Evolutionary conservation across 306 rosid species (phyloP).

Genomic region (Fagus crenata): DNA sequence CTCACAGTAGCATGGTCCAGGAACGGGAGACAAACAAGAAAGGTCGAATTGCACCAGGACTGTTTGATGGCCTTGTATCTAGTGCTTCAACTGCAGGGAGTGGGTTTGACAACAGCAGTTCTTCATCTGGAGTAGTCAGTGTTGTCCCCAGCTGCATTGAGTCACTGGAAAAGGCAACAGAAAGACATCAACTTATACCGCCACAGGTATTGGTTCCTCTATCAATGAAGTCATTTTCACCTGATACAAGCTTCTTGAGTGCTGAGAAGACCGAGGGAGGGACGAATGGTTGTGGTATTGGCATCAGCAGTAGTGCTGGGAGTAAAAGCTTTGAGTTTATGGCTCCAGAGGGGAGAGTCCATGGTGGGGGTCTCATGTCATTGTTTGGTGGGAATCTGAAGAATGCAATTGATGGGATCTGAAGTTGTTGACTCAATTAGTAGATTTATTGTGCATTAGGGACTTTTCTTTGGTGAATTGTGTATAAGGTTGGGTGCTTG

Average conservation of each 20-base stretch:
- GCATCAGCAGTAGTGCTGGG: constrained; percentile 29
- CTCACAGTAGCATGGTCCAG: constrained; percentile 73
- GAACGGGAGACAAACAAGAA: constrained; percentile 58
- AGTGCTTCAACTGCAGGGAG: constrained; percentile 57
- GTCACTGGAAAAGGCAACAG: constrained; percentile 54
- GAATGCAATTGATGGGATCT: constrained; percentile 62
- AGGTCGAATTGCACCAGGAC: constrained; percentile 76
- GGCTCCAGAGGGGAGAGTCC: constrained; percentile 85
- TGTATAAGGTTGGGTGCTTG: constrained; percentile 53
- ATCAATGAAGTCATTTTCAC: constrained; percentile 58
- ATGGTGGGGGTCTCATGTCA: constrained; percentile 84
- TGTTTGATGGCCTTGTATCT: constrained; percentile 82
- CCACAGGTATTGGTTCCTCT: constrained; percentile 80
- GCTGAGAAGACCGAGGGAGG: constrained; percentile 48
- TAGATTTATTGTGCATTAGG: constrained; percentile 46
- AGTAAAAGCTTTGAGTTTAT: constrained; percentile 43
- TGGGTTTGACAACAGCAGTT: constrained; percentile 58
- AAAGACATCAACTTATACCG: constrained; percentile 59
- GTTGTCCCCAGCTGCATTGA: constrained; percentile 60
- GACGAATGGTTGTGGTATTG: constrained; percentile 31
- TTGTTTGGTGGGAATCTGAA: constrained; percentile 72
- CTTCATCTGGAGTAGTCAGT: constrained; percentile 64
- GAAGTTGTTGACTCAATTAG: constrained; percentile 28
- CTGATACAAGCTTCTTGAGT: constrained; percentile 44
- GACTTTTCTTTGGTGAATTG: constrained; percentile 37